These are phyloP conservation scores for Hymenoscyphus albidus DNA, from an alignment of 2,329 filamentous ascomycete species.

Conservation along the genomic window DNA sequence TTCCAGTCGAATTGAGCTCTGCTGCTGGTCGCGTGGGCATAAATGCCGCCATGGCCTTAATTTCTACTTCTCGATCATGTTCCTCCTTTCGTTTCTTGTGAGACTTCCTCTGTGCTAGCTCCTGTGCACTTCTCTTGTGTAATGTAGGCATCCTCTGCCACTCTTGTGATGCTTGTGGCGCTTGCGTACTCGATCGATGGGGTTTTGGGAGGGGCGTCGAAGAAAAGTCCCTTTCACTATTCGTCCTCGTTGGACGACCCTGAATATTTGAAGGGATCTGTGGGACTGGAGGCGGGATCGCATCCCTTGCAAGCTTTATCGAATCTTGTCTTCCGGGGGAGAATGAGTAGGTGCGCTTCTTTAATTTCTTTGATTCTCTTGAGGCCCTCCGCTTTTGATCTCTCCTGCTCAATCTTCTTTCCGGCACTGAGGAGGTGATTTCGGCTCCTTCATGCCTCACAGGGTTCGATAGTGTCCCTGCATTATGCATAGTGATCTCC, in stretches of 20 bases:
- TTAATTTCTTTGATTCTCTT: constrained; percentile 36
- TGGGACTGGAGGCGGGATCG: constrained; percentile 31
- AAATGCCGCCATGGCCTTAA: constrained; percentile 74
- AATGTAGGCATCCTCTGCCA: constrained; percentile 50
- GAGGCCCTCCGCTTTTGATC: constrained; percentile 32
- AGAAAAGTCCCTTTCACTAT: constrained; percentile 17
- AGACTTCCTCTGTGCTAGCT: constrained; percentile 64
- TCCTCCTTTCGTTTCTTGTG: constrained; percentile 76
- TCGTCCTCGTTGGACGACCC: constrained; percentile 27
- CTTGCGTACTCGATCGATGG: constrained; percentile 26
- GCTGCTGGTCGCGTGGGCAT: constrained; percentile 61
- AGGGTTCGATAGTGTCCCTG: constrained; percentile 28
- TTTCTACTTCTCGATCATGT: constrained; percentile 77
- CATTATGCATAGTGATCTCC: constrained; percentile 42
- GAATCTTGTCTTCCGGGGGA: constrained; percentile 56
- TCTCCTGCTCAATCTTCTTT: constrained; percentile 37
- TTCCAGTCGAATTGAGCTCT: constrained; percentile 56
- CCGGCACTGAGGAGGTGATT: constrained; percentile 29
- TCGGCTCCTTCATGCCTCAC: constrained; percentile 35
- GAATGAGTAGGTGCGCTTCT: constrained; percentile 55
- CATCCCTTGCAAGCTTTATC: constrained; percentile 40
- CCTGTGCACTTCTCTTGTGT: constrained; percentile 58
- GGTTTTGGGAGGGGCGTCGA: constrained; percentile 14
- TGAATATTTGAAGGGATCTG: constrained; percentile 25
- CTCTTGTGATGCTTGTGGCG: constrained; percentile 28